Evolutionary conservation across 495 filamentous ascomycete species (phyloP).

Genomic region (Aspergillus bridgeri): DNA sequence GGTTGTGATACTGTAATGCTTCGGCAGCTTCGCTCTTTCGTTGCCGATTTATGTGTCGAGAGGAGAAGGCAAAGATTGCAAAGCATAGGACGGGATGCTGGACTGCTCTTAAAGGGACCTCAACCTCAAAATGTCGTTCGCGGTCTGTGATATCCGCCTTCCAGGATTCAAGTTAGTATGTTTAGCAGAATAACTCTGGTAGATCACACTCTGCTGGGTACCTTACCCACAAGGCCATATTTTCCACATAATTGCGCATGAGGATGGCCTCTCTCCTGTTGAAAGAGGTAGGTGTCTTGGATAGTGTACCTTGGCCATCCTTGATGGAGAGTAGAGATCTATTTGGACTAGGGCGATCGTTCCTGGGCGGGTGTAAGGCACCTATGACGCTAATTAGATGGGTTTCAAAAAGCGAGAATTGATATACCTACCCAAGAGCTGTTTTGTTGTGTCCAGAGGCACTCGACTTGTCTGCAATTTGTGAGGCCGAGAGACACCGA

Average conservation of each 20-base stretch:
- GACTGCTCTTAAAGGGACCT: constrained; percentile 23
- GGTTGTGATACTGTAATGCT: constrained; percentile 28
- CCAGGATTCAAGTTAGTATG: background rate
- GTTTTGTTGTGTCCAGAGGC: background rate
- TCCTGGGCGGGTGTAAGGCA: background rate
- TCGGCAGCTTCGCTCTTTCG: constrained; percentile 15
- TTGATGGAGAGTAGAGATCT: background rate
- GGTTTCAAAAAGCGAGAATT: background rate
- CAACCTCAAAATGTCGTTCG: constrained; percentile 27
- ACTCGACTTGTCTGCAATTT: background rate
- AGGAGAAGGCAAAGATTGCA: constrained; percentile 31
- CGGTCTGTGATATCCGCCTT: constrained; percentile 33
- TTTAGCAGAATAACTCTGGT: background rate
- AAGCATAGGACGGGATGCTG: constrained; percentile 24
- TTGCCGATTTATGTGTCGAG: constrained; percentile 26
- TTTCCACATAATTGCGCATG: constrained; percentile 30
- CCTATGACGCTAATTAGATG: background rate
- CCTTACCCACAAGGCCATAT: constrained; percentile 33
- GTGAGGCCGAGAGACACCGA: background rate
- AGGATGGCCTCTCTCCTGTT: constrained; percentile 24
- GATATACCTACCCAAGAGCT: background rate
- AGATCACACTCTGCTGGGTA: background rate
- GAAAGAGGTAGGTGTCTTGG: background rate
- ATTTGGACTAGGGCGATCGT: background rate
- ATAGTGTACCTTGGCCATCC: background rate